Evolutionary conservation across 768 basidiomycete genomes (phyloP).

Genomic region (Tricholoma terreum): DNA sequence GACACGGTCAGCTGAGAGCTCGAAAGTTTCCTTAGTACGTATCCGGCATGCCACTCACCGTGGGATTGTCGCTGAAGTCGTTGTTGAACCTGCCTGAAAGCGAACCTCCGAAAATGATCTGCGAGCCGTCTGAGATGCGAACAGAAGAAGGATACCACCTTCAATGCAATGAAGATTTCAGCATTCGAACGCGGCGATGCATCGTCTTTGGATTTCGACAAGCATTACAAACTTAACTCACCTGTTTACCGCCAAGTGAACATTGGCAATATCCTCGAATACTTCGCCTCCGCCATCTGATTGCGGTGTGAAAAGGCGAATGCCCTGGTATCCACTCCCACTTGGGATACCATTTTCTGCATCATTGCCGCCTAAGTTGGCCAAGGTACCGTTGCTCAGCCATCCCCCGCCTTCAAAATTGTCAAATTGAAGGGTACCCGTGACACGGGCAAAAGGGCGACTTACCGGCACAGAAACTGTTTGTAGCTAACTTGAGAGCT

Average conservation of each 20-base stretch:
- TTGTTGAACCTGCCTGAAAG: constrained; percentile 18
- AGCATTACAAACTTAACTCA: constrained; percentile 36
- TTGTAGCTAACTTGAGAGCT: background rate
- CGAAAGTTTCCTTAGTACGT: too few relatives aligned
- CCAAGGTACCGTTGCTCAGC: constrained; percentile 2
- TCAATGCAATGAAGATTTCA: constrained; percentile 28
- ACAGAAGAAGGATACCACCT: constrained; percentile 43
- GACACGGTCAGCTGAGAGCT: background rate
- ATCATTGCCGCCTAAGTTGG: background rate
- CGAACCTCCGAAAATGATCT: constrained; percentile 31
- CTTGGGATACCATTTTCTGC: too few relatives aligned
- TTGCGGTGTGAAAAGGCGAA: constrained; percentile 14
- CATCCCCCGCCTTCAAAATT: background rate
- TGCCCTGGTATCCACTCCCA: background rate
- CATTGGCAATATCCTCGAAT: constrained; percentile 24
- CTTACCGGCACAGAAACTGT: background rate
- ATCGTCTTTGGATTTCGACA: constrained; percentile 27
- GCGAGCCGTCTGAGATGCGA: constrained; percentile 30
- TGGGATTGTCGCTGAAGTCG: constrained; percentile 27
- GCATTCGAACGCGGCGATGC: constrained; percentile 35
- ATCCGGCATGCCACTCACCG: background rate
- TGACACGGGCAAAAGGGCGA: too few relatives aligned
- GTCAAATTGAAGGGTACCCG: too few relatives aligned
- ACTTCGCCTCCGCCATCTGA: constrained; percentile 30
- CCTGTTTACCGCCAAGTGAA: constrained; percentile 31